Conservation (phyloP, 176 grass and related monocot genomes). For the Hsuehochloa calcarea region DNA sequence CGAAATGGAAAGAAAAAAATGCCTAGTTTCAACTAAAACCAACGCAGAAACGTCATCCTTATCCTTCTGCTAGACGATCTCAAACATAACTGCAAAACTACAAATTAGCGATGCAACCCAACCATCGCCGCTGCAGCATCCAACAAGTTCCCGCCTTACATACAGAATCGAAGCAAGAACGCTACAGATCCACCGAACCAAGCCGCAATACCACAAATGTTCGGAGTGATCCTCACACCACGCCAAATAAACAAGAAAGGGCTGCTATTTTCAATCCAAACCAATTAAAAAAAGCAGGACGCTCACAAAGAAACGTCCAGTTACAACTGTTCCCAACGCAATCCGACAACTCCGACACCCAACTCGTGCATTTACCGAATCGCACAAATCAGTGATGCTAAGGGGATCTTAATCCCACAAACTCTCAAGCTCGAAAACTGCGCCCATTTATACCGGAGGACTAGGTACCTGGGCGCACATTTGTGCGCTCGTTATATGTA, state of each 20-base stretch:
- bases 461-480: too few relatives aligned
- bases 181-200: too few relatives aligned
- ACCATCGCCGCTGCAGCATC: background rate
- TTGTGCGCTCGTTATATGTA: too few relatives aligned
- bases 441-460: too few relatives aligned
- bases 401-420: background rate
- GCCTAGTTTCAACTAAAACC: too few relatives aligned
- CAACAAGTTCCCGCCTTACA: background rate
- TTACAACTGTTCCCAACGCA: background rate
- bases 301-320: background rate
- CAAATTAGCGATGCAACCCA: background rate
- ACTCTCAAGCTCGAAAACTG: background rate
- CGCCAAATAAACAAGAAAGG: background rate
- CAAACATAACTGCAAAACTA: background rate
- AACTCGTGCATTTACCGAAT: too few relatives aligned
- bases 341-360: background rate
- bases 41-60: constrained; percentile 11
- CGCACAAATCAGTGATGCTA: background rate
- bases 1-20: background rate
- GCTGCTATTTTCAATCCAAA: constrained; percentile 6
- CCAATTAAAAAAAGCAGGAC: background rate
- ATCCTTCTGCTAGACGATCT: background rate
- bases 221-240: too few relatives aligned
- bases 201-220: background rate
- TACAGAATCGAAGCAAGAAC: background rate